Percentiles rank a stretch among this genome's conserved stretches.
These are phyloP conservation scores for Tephrocybe rancida DNA, from an alignment of 768 basidiomycete genomes.

Conservation along the genomic window DNA sequence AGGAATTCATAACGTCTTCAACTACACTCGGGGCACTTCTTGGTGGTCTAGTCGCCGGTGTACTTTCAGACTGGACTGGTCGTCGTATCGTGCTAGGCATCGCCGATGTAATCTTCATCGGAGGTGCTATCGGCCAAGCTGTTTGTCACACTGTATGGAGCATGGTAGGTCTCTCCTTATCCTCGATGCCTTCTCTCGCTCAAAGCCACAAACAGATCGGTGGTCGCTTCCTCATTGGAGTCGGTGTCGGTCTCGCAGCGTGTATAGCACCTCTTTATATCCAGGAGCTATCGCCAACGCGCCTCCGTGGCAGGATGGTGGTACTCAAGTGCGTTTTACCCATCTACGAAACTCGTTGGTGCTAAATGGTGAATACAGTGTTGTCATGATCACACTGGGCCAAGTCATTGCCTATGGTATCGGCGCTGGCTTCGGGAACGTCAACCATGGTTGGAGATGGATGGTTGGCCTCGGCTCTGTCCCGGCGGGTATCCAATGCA, in stretches of 20 bases:
- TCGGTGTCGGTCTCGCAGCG: constrained; percentile 74
- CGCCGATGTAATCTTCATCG: constrained; percentile 74
- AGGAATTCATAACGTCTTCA: constrained; percentile 82
- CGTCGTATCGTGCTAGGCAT: constrained; percentile 64
- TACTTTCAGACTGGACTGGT: constrained; percentile 72
- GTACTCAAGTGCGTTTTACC: constrained; percentile 56
- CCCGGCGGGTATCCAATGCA: constrained; percentile 66
- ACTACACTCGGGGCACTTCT: constrained; percentile 79
- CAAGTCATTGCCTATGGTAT: constrained; percentile 82
- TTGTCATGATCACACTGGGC: constrained; percentile 79
- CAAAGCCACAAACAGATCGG: constrained; percentile 46
- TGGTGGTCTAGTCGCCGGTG: constrained; percentile 71
- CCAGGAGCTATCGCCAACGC: constrained; percentile 79
- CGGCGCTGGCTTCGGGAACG: constrained; percentile 64
- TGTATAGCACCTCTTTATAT: constrained; percentile 85
- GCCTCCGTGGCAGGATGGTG: constrained; percentile 75
- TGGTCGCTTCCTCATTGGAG: constrained; percentile 73
- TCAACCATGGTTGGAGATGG: constrained; percentile 75
- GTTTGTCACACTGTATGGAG: constrained; percentile 69
- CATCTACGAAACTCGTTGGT: too few species aligned
- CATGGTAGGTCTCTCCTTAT: constrained; percentile 48
- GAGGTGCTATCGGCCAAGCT: constrained; percentile 72
- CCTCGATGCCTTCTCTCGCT: not conserved
- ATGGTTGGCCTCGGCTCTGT: constrained; percentile 80
- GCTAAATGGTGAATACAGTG: constrained; percentile 28